phyloP scores from a whole-genome alignment of 805 yeast species.

The Starmerella asiatica region DNA sequence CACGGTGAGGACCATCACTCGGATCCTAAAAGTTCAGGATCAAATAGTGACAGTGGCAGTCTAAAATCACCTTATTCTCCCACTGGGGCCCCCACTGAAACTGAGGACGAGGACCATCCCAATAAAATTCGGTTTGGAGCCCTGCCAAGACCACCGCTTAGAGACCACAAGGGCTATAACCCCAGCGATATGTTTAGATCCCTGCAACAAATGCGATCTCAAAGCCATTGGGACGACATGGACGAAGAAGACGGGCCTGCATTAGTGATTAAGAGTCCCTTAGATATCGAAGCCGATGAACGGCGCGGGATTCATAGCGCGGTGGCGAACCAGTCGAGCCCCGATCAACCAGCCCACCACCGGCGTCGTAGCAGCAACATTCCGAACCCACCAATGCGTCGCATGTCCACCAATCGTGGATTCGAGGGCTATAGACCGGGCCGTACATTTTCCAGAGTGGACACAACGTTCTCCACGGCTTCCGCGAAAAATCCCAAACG shows the following conservation, averaged over 20 bases:
- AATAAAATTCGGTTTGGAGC: conserved; percentile 35
- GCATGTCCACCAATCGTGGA: conserved; percentile 3
- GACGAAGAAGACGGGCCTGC: conserved; percentile 61
- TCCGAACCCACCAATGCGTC: conserved; percentile 4
- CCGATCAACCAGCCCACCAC: neutral
- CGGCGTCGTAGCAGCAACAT: neutral
- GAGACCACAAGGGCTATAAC: conserved; percentile 26
- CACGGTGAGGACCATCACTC: neutral
- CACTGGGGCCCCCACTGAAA: neutral
- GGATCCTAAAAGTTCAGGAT: neutral
- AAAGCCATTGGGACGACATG: conserved; percentile 16
- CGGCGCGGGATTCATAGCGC: conserved; percentile 19
- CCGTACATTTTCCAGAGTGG: conserved; percentile 6
- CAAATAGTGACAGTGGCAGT: neutral
- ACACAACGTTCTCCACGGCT: conserved; percentile 10
- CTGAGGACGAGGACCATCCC: neutral
- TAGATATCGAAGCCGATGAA: conserved; percentile 40
- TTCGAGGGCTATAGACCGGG: neutral
- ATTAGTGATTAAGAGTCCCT: conserved; percentile 62
- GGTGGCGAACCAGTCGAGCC: conserved; percentile 4
- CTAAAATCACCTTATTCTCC: neutral
- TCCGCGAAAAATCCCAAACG: conserved; percentile 7
- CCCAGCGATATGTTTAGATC: conserved; percentile 80
- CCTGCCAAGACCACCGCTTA: conserved; percentile 35
- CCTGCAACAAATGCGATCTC: conserved; percentile 56